Conservation (phyloP, 1,284 basidiomycete genomes). For the Leccinum subrobustum region DNA sequence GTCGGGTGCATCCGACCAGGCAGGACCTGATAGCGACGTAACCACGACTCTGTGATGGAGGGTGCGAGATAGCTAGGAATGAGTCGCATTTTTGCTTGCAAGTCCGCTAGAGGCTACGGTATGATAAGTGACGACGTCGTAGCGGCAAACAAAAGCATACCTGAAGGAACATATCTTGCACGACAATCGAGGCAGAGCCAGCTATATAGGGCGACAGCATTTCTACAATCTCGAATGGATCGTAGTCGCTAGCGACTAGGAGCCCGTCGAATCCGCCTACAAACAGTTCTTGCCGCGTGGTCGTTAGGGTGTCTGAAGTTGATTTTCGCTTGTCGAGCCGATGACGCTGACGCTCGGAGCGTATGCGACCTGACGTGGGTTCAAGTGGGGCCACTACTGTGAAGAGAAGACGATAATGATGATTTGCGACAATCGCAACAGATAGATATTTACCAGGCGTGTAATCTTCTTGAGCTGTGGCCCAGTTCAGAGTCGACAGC, state of each 20-base stretch:
- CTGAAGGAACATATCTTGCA: conserved; percentile 83
- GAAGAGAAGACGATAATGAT: conserved; percentile 9
- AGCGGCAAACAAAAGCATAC: conserved; percentile 37
- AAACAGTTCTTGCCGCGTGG: conserved; percentile 80
- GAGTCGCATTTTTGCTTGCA: conserved; percentile 71
- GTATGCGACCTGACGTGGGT: conserved; percentile 49
- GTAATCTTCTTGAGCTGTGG: conserved; percentile 81
- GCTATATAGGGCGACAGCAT: conserved; percentile 74
- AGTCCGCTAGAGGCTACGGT: conserved; percentile 65
- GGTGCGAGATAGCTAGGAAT: conserved; percentile 75
- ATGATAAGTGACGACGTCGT: conserved; percentile 1
- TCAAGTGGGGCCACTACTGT: conserved; percentile 60
- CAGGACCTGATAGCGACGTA: conserved; percentile 90
- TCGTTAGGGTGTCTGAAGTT: conserved; percentile 55
- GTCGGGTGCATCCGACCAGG: conserved; percentile 95
- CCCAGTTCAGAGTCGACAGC: conserved; percentile 85
- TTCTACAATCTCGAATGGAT: conserved; percentile 81
- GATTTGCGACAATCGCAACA: not conserved
- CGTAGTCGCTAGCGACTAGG: conserved; percentile 83
- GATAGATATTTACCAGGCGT: conserved; percentile 49
- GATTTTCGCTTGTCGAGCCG: conserved; percentile 73
- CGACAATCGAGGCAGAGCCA: conserved; percentile 85
- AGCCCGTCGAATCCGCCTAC: conserved; percentile 88
- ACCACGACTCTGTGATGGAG: conserved; percentile 85
- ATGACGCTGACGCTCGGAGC: conserved; percentile 67